Conservation (phyloP, 2,329 filamentous ascomycete genomes). For the Diplodia corticola region DNA sequence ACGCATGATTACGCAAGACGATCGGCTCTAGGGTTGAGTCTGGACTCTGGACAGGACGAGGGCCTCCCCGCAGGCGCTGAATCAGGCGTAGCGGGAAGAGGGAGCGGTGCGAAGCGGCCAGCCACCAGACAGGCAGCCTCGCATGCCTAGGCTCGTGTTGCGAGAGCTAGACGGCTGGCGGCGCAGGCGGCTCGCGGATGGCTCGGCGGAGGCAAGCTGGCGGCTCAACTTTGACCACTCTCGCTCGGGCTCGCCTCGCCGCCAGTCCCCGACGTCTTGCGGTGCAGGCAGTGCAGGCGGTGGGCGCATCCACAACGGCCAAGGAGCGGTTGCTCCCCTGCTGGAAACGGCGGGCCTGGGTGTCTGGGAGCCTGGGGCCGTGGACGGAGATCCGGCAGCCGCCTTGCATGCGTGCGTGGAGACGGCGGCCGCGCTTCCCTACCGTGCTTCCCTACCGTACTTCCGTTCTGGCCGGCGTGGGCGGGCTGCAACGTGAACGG, state of each 20-base stretch:
- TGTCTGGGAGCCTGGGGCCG: background rate
- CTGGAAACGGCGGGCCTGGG: slow-evolving; percentile 10
- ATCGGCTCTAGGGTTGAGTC: slow-evolving; percentile 18
- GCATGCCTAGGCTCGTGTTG: slow-evolving; percentile 6
- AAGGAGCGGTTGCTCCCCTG: slow-evolving; percentile 4
- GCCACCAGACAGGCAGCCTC: background rate
- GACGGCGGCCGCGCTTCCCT: background rate
- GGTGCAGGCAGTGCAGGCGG: too few relatives aligned
- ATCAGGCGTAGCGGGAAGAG: slow-evolving; percentile 8
- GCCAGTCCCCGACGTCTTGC: background rate
- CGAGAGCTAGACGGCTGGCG: slow-evolving; percentile 1
- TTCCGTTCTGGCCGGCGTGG: background rate
- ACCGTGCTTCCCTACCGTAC: too few relatives aligned
- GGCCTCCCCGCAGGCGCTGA: slow-evolving; percentile 10
- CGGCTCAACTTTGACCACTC: slow-evolving; percentile 2
- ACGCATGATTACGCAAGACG: slow-evolving; percentile 19
- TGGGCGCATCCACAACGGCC: background rate
- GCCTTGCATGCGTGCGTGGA: slow-evolving; percentile 1
- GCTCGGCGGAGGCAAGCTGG: slow-evolving; percentile 4
- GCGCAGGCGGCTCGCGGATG: slow-evolving; percentile 14
- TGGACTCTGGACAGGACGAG: background rate
- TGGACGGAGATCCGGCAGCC: background rate
- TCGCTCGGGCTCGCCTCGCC: background rate
- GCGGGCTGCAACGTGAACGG: background rate
- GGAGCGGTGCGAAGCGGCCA: background rate